Evolutionary conservation across 129 eudicot genomes (phyloP), one percentile per base, ranked within the genome.

Genomic region (Tagetes erecta): DNA sequence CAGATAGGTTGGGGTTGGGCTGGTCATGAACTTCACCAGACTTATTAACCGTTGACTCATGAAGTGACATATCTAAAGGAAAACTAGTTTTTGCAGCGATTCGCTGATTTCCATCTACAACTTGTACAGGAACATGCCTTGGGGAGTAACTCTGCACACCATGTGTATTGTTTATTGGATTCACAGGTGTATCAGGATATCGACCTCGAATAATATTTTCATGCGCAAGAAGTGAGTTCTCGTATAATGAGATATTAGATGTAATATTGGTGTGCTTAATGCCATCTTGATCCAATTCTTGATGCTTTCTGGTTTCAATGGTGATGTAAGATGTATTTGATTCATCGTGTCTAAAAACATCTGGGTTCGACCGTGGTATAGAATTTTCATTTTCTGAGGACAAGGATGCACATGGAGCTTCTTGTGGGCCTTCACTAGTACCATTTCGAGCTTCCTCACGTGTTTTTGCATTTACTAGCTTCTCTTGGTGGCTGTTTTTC

Each of bases 81-180:
- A 78, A 56, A 64, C 13, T 72, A 74, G 59, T 69, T 67, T 77
- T 68, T 12, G 71, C 64, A 60, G 59, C 79, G 71, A 36, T 52
- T 49, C 80, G 83, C 9, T 46, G 83, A 81, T 82, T 84, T 66
- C 92, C 98, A 83, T 94, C 94, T 45, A 94, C 84, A 80, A 94
- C 82, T 62, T 94, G 98, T 60, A 94, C 96, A 40, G 97, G 91
- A 65, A 91, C 96, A 78, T 90, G 98, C 74, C 95, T 91, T 8
- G 97, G 97, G 72, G 75, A 90, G 67, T 64, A 33, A 59, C 65
- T 84, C 41, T 84, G 87, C 52, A 72, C 76, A 38, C 80, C 71
- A 47, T 78, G 79, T 66, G 45, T 73, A 67, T 83, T 87, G 73
- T 76, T 77, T 56, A 60, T 46, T 42, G 73, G 52, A 68, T 64